Conservation (phyloP, 306 rosid species). For the Cyamopsis tetragonoloba region DNA sequence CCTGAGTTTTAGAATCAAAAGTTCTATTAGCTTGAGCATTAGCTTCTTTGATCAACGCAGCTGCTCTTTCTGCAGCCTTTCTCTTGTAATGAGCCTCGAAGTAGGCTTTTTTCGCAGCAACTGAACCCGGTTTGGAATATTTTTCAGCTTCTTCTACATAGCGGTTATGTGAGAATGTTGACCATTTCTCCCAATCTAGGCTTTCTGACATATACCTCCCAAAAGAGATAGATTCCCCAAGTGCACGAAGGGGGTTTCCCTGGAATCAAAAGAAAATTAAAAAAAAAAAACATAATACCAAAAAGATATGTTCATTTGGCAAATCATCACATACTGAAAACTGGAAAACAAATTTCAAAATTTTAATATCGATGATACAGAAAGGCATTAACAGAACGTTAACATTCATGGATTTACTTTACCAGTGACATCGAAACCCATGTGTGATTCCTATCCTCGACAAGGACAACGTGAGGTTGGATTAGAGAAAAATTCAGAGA, state of each 20-base stretch:
- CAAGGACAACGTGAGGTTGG: constrained; percentile 24
- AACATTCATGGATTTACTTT: constrained; percentile 31
- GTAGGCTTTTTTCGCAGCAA: constrained; percentile 84
- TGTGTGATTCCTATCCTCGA: constrained; percentile 5
- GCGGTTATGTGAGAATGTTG: constrained; percentile 73
- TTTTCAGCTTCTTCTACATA: constrained; percentile 81
- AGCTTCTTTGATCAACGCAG: constrained; percentile 44
- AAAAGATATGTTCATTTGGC: background rate
- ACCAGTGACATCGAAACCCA: constrained; percentile 35
- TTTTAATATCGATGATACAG: background rate
- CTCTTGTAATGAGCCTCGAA: constrained; percentile 91
- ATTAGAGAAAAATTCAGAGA: constrained; percentile 5
- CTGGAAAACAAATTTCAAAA: background rate
- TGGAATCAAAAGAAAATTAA: constrained; percentile 24
- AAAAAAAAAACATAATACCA: background rate
- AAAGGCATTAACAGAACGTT: background rate
- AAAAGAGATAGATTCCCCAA: constrained; percentile 83
- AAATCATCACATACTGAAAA: background rate
- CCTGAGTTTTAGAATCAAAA: constrained; percentile 21
- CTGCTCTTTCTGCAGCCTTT: constrained; percentile 70
- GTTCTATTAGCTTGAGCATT: constrained; percentile 21
- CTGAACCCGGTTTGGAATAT: constrained; percentile 84
- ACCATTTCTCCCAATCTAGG: constrained; percentile 87
- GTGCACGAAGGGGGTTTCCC: constrained; percentile 48
- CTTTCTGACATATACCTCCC: constrained; percentile 76